Conservation (phyloP, 2,329 filamentous ascomycete species). For the Colletotrichum trifolii region DNA sequence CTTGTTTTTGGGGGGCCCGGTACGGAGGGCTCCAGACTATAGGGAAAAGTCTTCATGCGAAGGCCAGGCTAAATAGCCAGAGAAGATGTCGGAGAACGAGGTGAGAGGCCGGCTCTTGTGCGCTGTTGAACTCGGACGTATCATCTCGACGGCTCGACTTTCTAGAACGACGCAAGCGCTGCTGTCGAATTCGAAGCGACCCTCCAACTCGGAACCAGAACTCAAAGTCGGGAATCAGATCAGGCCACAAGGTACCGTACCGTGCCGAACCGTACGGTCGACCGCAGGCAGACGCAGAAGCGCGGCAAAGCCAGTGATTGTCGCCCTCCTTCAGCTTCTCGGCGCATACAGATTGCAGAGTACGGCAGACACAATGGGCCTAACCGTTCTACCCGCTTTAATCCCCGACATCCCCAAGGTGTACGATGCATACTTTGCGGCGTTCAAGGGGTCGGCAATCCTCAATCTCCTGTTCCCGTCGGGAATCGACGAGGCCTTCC, state of each 20-base stretch:
- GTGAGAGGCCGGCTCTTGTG: conserved; percentile 8
- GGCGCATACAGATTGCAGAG: conserved; percentile 1
- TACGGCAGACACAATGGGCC: conserved; percentile 45
- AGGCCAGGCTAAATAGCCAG: conserved; percentile 30
- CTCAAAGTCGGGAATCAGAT: neutral
- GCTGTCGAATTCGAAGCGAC: conserved; percentile 17
- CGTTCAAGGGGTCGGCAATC: conserved; percentile 54
- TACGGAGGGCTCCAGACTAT: conserved; percentile 8
- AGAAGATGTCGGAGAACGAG: conserved; percentile 8
- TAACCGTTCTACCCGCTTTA: conserved; percentile 55
- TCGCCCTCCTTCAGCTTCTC: neutral
- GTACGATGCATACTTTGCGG: conserved; percentile 60
- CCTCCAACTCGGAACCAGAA: conserved; percentile 14
- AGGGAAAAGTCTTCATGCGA: conserved; percentile 28
- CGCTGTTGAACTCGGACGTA: conserved; percentile 19
- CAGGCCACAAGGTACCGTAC: neutral
- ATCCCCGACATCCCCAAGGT: conserved; percentile 57
- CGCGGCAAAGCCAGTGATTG: conserved; percentile 9
- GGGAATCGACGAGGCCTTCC: conserved; percentile 50
- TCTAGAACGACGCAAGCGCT: conserved; percentile 11
- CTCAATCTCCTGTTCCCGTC: conserved; percentile 56
- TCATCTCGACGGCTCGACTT: conserved; percentile 4
- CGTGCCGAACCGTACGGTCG: neutral
- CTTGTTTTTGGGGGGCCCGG: conserved; percentile 5
- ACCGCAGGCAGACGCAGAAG: conserved; percentile 2